Evolutionary conservation across 2,329 filamentous ascomycete species (phyloP), one percentile per base, ranked within the genome.

Genomic region (Boeremia exigua): DNA sequence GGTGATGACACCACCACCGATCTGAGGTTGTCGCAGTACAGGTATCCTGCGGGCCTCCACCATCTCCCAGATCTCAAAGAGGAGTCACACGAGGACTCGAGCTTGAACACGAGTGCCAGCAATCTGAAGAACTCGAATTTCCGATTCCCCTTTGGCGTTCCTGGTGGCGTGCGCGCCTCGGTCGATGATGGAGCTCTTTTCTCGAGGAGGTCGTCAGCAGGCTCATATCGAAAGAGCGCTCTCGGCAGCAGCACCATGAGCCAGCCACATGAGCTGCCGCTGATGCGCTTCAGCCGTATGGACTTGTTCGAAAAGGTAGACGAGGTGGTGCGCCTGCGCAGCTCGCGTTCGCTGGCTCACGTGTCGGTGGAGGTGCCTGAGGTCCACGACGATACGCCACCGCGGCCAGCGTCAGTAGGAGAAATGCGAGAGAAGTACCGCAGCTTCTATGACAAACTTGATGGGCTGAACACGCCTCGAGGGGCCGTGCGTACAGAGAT

Each of bases 51-150:
- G 23, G 58, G 59, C 7, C 43, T 65, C 38, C 65, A 66, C 29
- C 66, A 77, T 65, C 72, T 81, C 14, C 76, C 79, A 11, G 78
- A 78, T 40, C 63, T 81, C 29, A 81, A 81, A 51, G 80, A 81
- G 59, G 79, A 81, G 55, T 79, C 79, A 15, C 72, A 79, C 40
- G 79, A 81, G 47, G 79, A 80, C 55, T 77, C 79, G 58, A 79
- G 78, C 54, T 60, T 76, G 32, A 73, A 77, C 36, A 73, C 67
- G 6, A 75, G 73, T 48, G 66, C 67, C 1, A 69, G 70, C 56
- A 73, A 75, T 42, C 48, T 74, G 36, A 73, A 69, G 59, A 59
- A 62, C 38, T 63, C 66, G 4, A 69, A 52, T 40, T 68, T 70
- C 48, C 66, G 63, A 15, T 70, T 70, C 42, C 66, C 66, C 4